Conservation (phyloP, 2,329 filamentous ascomycete genomes). For the Parastagonospora avenae region DNA sequence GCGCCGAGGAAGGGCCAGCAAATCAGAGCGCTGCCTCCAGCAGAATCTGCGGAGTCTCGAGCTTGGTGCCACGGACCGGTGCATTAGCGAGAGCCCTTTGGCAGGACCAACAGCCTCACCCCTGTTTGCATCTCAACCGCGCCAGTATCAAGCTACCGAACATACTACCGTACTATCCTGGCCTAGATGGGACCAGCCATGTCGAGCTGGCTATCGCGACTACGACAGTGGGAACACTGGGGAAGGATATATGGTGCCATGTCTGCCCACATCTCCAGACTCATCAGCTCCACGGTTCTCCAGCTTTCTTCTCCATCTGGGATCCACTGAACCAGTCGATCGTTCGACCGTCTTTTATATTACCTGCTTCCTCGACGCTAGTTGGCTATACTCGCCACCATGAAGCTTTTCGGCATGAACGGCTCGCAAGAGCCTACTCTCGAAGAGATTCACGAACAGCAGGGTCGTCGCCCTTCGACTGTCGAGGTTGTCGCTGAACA, state of each 20-base stretch:
- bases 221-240: conserved; percentile 6
- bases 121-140: conserved; percentile 19
- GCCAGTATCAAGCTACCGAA: conserved; percentile 19
- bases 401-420: conserved; percentile 33
- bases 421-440: conserved; percentile 40
- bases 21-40: conserved; percentile 8
- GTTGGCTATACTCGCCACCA: conserved; percentile 10
- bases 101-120: conserved; percentile 5
- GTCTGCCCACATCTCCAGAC: conserved; percentile 9
- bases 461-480: conserved; percentile 43
- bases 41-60: conserved; percentile 25
- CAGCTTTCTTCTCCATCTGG: conserved; percentile 16
- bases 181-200: conserved; percentile 31
- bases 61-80: conserved; percentile 17
- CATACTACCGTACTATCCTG: conserved; percentile 15
- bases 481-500: conserved; percentile 41
- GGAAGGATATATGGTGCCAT: conserved; percentile 26
- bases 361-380: conserved; percentile 3
- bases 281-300: conserved; percentile 29
- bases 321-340: conserved; percentile 2
- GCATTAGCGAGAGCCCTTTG: conserved; percentile 17
- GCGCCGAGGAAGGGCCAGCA: conserved; percentile 15
- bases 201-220: conserved; percentile 17
- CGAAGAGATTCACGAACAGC: conserved; percentile 44
- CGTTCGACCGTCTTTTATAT: neutral